Percentiles rank a stretch among this genome's conserved stretches.
Conservation (phyloP, 768 basidiomycete genomes). For the Suillus weaverae region DNA sequence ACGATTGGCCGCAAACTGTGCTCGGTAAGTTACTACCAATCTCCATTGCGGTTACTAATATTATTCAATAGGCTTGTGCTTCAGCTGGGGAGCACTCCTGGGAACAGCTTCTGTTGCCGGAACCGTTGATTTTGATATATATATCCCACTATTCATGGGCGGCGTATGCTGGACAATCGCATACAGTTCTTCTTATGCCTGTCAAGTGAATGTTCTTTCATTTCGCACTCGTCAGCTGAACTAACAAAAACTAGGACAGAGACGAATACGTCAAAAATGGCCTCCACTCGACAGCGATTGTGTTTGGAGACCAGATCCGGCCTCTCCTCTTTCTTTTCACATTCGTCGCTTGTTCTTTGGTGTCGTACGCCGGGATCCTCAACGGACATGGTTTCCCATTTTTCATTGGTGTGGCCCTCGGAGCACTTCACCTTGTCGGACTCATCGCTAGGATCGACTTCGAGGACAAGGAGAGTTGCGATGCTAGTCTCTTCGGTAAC, state of each 20-base stretch:
- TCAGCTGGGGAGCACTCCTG: background rate
- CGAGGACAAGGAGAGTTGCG: background rate
- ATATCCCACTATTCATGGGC: background rate
- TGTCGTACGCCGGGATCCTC: slow-evolving; percentile 38
- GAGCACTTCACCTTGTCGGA: background rate
- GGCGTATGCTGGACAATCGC: background rate
- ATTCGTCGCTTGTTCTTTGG: slow-evolving; percentile 34
- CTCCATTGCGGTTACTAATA: background rate
- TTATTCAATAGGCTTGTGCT: background rate
- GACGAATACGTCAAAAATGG: slow-evolving; percentile 68
- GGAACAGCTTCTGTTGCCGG: background rate
- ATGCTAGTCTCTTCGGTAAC: background rate
- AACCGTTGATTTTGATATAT: background rate
- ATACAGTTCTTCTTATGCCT: too few species aligned
- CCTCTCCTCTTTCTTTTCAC: slow-evolving; percentile 56
- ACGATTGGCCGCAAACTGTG: slow-evolving; percentile 31
- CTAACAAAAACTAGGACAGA: slow-evolving; percentile 64
- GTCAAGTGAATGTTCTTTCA: too few species aligned
- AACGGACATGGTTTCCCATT: slow-evolving; percentile 39
- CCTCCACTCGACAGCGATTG: slow-evolving; percentile 72
- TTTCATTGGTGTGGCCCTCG: background rate
- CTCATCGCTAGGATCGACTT: background rate
- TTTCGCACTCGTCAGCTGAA: slow-evolving; percentile 46
- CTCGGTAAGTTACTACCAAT: slow-evolving; percentile 20
- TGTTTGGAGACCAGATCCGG: slow-evolving; percentile 62